Percentiles rank a stretch among this genome's conserved stretches.
These are phyloP conservation scores for Diaporthe ampelina DNA, from an alignment of 2,329 filamentous ascomycete species.

Conservation along the genomic window DNA sequence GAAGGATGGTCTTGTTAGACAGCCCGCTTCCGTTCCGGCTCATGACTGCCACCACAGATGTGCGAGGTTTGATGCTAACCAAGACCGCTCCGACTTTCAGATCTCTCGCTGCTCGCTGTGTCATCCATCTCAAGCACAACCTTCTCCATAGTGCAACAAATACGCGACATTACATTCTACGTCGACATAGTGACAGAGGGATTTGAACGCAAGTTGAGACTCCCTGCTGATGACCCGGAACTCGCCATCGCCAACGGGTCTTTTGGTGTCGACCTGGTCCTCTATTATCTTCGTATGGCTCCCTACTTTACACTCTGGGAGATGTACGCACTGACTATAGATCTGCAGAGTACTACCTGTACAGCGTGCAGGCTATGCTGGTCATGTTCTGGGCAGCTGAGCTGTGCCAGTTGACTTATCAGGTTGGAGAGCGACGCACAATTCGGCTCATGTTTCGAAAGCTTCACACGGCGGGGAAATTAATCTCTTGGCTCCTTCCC, in stretches of 20 bases:
- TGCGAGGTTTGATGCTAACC: constrained; percentile 8
- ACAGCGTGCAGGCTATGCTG: constrained; percentile 45
- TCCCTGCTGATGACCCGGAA: constrained; percentile 44
- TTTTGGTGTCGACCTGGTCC: constrained; percentile 44
- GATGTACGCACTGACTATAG: not conserved
- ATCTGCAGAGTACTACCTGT: constrained; percentile 44
- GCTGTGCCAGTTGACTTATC: constrained; percentile 33
- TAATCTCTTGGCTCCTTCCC: constrained; percentile 44
- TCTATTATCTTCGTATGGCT: constrained; percentile 47
- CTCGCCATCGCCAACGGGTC: constrained; percentile 46
- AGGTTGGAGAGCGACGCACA: constrained; percentile 44
- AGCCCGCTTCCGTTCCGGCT: not conserved
- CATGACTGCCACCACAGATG: not conserved
- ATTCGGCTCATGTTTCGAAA: constrained; percentile 40
- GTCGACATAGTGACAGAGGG: constrained; percentile 41
- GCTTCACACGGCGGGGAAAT: constrained; percentile 44
- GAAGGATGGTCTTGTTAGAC: constrained; percentile 46
- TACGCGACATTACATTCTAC: constrained; percentile 44
- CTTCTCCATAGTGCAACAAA: constrained; percentile 47
- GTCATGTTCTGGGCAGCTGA: constrained; percentile 45
- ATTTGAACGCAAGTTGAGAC: constrained; percentile 41
- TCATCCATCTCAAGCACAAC: constrained; percentile 45
- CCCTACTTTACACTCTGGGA: not conserved
- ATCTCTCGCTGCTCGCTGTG: constrained; percentile 45
- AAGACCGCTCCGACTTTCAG: constrained; percentile 34